Conservation (phyloP, 2,329 filamentous ascomycete genomes). For the Orbilia brochopaga region DNA sequence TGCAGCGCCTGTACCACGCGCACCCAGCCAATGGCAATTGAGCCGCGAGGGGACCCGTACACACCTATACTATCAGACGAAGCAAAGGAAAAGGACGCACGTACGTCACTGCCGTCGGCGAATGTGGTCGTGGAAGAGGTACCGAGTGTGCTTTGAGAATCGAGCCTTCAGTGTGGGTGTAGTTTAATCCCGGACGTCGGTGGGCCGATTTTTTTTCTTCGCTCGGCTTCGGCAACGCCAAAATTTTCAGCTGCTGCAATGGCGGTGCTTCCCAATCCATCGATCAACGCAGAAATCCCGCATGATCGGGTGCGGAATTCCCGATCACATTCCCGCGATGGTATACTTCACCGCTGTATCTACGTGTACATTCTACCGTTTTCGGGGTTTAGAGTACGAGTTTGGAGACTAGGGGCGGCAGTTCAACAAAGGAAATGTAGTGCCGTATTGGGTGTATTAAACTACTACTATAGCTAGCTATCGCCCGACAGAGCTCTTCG, state of each 20-base stretch:
- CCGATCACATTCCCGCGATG: no score
- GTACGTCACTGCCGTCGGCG: no score
- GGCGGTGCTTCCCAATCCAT: constrained; percentile 12
- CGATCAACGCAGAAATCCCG: not conserved
- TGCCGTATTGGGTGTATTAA: constrained; percentile 31
- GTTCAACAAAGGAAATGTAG: constrained; percentile 26
- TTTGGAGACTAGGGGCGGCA: not conserved
- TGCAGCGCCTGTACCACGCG: no score
- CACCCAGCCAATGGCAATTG: no score
- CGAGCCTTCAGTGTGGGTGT: not conserved
- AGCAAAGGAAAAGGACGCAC: no score
- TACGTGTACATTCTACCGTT: not conserved
- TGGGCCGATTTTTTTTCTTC: not conserved
- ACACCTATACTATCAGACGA: no score
- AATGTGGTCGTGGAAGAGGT: no score
- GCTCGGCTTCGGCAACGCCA: constrained; percentile 7
- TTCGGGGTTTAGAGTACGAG: no score
- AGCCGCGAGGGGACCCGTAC: no score
- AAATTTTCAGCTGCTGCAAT: constrained; percentile 11
- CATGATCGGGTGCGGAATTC: no score
- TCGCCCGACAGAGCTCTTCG: constrained; percentile 31
- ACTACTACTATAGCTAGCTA: constrained; percentile 27
- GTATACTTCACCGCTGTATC: not conserved
- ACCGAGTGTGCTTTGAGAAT: not conserved
- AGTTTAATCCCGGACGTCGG: constrained; percentile 6